Evolutionary conservation across 1,284 basidiomycete species (phyloP).

Genomic region (Rhodotorula sp.): DNA sequence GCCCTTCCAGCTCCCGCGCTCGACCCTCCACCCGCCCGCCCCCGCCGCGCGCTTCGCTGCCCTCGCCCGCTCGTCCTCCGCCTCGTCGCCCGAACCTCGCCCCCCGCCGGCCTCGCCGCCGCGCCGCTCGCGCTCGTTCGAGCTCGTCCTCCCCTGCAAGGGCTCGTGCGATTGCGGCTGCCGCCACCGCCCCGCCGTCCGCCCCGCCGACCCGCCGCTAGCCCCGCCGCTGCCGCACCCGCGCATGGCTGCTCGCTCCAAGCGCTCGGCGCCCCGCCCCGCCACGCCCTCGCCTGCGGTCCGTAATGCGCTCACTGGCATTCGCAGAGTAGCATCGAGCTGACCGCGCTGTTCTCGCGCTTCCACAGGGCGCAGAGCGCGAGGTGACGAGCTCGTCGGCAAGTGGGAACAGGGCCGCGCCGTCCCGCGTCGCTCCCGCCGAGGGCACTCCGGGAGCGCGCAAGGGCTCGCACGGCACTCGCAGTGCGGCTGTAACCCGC

Average conservation of each 20-base stretch:
- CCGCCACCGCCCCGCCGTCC: too few species aligned
- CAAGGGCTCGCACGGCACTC: constrained; percentile 1
- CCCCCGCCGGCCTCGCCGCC: background rate
- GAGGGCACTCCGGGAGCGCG: background rate
- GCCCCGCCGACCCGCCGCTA: too few species aligned
- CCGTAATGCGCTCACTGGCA: background rate
- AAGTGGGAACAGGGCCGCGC: background rate
- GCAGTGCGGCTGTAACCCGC: background rate
- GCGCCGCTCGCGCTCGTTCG: background rate
- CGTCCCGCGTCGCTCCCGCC: background rate
- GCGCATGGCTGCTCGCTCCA: background rate
- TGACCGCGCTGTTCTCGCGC: background rate
- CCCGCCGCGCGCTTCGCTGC: too few species aligned
- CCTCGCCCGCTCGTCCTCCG: background rate
- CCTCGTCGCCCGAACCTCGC: background rate
- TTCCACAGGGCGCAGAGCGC: background rate
- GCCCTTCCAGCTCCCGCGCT: constrained; percentile 10
- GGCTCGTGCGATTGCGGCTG: too few species aligned
- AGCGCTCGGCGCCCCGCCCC: background rate
- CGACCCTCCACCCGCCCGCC: background rate
- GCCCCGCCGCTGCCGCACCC: too few species aligned
- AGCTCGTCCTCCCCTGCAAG: background rate
- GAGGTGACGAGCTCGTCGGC: background rate
- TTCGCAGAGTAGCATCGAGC: background rate
- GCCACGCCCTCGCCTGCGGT: background rate